Evolutionary conservation across 83 land plant genomes (phyloP).

Genomic region (Picea engelmannii): DNA sequence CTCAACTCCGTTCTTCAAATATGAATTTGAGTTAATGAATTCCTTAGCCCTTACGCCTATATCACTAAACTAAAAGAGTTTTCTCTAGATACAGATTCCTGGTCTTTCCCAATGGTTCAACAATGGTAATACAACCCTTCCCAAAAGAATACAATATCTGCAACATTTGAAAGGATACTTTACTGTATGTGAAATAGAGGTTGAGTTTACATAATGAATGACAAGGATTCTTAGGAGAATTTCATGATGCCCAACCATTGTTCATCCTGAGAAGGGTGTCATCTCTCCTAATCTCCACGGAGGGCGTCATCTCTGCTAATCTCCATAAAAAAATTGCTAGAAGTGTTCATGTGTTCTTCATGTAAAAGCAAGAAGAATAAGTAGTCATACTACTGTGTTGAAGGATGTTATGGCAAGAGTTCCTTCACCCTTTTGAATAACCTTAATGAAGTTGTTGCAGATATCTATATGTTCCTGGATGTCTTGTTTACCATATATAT

Average conservation of each 20-base stretch:
- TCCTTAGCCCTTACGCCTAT: too few species aligned
- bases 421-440: constrained; percentile 5
- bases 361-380: neutral
- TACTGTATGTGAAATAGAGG: neutral
- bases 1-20: too few species aligned
- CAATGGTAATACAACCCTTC: too few species aligned
- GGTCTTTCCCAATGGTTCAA: too few species aligned
- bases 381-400: neutral
- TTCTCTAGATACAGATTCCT: too few species aligned
- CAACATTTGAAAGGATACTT: too few species aligned
- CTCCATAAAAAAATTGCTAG: neutral
- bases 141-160: too few species aligned
- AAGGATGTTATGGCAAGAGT: constrained; percentile 26
- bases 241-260: neutral
- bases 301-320: neutral
- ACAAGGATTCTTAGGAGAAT: constrained; percentile 7
- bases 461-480: neutral
- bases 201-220: neutral
- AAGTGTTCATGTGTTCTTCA: neutral
- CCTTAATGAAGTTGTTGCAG: neutral
- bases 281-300: too few species aligned
- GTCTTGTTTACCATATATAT: too few species aligned
- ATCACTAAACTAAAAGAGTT: too few species aligned
- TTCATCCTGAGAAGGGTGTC: neutral
- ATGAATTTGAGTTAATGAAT: too few species aligned